Percentiles rank a stretch among this genome's conserved stretches.
These are phyloP conservation scores for Oryza australiensis DNA, from an alignment of 176 grass and related monocot genomes.

Conservation along the genomic window DNA sequence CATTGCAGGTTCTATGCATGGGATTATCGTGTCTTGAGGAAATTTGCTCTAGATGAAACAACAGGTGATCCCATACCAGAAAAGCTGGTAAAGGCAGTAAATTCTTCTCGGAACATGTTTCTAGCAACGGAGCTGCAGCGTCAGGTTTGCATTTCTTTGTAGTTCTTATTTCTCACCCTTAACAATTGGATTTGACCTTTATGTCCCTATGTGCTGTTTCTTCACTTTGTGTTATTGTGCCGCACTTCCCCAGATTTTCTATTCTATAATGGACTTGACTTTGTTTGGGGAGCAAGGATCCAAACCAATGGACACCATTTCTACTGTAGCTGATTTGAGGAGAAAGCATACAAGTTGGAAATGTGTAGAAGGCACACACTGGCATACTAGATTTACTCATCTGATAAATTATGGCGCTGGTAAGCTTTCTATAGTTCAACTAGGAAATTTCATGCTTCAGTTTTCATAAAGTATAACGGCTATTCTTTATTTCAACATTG, in stretches of 20 bases:
- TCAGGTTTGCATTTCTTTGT: conserved; percentile 52
- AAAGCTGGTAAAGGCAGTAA: conserved; percentile 76
- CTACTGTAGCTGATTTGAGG: conserved; percentile 73
- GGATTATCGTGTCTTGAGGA: conserved; percentile 90
- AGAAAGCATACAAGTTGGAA: conserved; percentile 83
- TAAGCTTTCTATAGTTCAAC: conserved; percentile 34
- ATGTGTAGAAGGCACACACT: conserved; percentile 75
- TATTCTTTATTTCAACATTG: background rate
- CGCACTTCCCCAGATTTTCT: conserved; percentile 60
- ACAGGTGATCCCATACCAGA: conserved; percentile 84
- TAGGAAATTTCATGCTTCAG: background rate
- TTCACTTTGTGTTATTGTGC: conserved; percentile 12
- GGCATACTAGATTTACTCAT: conserved; percentile 84
- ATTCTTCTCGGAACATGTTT: conserved; percentile 82
- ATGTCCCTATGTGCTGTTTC: background rate
- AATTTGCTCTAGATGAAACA: conserved; percentile 83
- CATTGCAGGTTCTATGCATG: conserved; percentile 82
- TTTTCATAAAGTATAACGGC: background rate
- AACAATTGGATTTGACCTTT: background rate
- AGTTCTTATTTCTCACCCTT: conserved; percentile 12
- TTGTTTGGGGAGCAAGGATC: conserved; percentile 80
- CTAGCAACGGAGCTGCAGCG: conserved; percentile 81
- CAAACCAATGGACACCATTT: conserved; percentile 66
- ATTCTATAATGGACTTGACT: conserved; percentile 91
- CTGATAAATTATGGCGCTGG: conserved; percentile 90